phyloP scores from a whole-genome alignment of 179 eudicot species.

The Camellia oleifera region DNA sequence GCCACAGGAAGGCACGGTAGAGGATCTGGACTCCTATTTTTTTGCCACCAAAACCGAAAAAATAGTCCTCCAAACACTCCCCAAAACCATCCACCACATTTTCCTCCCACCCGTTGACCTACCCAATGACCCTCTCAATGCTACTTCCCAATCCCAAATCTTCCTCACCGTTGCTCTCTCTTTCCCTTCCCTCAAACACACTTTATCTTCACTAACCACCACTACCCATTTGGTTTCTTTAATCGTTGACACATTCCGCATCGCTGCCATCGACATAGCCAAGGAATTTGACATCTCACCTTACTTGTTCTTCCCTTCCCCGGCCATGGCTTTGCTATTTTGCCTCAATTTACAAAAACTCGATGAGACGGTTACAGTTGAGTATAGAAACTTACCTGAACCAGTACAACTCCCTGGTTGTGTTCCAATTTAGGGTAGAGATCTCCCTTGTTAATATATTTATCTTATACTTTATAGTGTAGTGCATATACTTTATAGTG shows the following conservation, averaged over 20 bases:
- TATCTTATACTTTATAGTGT: no score
- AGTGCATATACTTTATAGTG: no score
- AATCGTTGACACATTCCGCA: slow-evolving; percentile 31
- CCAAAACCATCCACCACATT: neutral
- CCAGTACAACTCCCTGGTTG: slow-evolving; percentile 37
- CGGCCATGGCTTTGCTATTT: slow-evolving; percentile 25
- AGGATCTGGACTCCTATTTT: no score
- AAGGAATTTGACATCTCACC: slow-evolving; percentile 17
- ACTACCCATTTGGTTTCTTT: slow-evolving; percentile 25
- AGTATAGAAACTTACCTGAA: slow-evolving; percentile 24
- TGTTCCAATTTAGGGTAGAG: slow-evolving; percentile 25
- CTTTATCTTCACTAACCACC: slow-evolving; percentile 12
- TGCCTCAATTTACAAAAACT: slow-evolving; percentile 21
- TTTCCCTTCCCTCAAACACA: slow-evolving; percentile 20
- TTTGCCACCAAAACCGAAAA: no score
- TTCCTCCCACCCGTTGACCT: slow-evolving; percentile 25
- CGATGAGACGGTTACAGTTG: slow-evolving; percentile 20
- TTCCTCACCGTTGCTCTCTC: slow-evolving; percentile 24
- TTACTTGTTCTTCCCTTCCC: slow-evolving; percentile 23
- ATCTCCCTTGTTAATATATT: neutral
- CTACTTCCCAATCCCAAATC: neutral
- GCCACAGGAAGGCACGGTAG: no score
- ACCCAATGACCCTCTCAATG: neutral
- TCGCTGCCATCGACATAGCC: slow-evolving; percentile 16
- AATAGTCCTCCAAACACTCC: slow-evolving; percentile 21